Percentiles rank a stretch among this genome's conserved stretches.
Evolutionary conservation across 2,329 filamentous ascomycete genomes (phyloP).

Genomic region (Colletotrichum liaoningense): DNA sequence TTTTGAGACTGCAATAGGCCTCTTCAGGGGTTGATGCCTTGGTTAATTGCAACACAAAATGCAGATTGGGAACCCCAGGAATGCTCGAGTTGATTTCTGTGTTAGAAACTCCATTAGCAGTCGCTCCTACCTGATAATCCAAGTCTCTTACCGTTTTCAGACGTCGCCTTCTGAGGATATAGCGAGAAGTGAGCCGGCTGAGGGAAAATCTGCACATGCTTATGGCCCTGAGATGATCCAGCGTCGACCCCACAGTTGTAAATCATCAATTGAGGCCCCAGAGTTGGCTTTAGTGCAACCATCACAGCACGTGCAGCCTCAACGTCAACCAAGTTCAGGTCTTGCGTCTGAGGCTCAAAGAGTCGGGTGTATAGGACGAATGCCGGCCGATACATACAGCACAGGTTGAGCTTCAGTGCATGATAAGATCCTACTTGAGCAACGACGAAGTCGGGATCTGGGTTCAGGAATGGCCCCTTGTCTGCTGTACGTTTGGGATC

Average conservation of each 20-base stretch:
- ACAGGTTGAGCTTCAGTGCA: not conserved
- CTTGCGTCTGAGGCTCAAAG: not conserved
- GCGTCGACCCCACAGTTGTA: not conserved
- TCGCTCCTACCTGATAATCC: too few species aligned
- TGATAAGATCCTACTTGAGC: not conserved
- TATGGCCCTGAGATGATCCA: not conserved
- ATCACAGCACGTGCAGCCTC: not conserved
- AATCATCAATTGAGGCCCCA: not conserved
- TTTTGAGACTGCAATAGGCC: too few species aligned
- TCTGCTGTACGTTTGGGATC: not conserved
- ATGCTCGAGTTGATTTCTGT: too few species aligned
- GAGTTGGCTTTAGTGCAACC: not conserved
- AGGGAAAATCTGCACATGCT: not conserved
- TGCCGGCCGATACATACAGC: not conserved
- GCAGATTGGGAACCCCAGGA: too few species aligned
- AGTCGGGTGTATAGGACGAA: not conserved
- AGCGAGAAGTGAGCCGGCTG: rapidly evolving
- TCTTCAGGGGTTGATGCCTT: too few species aligned
- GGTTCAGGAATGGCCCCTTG: not conserved
- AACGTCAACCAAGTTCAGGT: not conserved
- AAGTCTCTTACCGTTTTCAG: too few species aligned
- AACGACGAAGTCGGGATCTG: not conserved
- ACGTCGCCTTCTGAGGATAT: not conserved
- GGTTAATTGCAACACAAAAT: too few species aligned
- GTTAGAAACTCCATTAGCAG: too few species aligned